Percentiles rank a stretch among this genome's conserved stretches.
Evolutionary conservation across 768 basidiomycete species (phyloP).

Genomic region (Tulasnella sp.): DNA sequence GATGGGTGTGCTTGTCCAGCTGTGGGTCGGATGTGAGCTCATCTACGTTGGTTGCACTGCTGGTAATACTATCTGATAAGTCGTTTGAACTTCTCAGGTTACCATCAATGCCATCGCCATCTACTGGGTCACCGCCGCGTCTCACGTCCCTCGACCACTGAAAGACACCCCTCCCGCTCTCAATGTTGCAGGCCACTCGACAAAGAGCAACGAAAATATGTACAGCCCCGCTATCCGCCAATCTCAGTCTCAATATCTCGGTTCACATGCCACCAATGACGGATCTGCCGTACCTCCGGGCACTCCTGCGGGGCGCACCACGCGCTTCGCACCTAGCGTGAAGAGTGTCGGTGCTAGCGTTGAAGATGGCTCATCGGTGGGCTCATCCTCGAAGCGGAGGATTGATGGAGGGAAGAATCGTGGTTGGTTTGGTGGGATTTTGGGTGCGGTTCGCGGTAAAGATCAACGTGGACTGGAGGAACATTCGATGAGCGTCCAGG

Average conservation of each 20-base stretch:
- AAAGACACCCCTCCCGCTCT: not conserved
- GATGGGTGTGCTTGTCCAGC: slow-evolving; percentile 21
- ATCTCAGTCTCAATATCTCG: not conserved
- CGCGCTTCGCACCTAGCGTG: not conserved
- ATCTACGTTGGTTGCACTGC: not conserved
- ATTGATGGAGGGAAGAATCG: not conserved
- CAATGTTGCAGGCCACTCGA: not conserved
- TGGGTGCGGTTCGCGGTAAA: not conserved
- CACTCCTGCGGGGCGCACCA: not conserved
- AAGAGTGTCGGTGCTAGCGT: not conserved
- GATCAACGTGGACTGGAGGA: not conserved
- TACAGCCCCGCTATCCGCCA: not conserved
- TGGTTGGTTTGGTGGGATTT: not conserved
- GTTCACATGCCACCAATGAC: not conserved
- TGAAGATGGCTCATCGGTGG: not conserved
- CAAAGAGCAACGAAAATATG: not conserved
- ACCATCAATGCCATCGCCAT: slow-evolving; percentile 19
- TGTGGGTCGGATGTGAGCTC: slow-evolving; percentile 10
- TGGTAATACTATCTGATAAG: no score
- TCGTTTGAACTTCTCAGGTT: not conserved
- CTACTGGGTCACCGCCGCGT: slow-evolving; percentile 10
- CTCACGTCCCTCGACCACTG: not conserved
- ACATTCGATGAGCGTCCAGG: slow-evolving; percentile 11
- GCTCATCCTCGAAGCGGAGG: not conserved
- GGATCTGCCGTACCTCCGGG: not conserved